Conservation (phyloP, 2,329 filamentous ascomycete species). For the Paracoccidioides brasiliensis region DNA sequence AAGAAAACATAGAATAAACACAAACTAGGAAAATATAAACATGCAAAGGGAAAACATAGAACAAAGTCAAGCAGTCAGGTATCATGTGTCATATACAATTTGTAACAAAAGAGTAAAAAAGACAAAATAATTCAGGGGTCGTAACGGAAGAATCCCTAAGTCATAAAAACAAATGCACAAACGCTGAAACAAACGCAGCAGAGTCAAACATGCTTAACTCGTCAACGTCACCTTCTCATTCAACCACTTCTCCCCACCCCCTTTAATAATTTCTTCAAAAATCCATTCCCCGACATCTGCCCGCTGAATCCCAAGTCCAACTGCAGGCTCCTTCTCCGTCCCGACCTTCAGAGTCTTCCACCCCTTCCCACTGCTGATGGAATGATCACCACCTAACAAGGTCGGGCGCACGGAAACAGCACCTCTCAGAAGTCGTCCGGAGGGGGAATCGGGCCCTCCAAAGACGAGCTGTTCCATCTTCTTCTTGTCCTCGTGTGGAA, state of each 20-base stretch:
- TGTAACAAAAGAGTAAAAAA: no score
- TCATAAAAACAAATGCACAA: background rate
- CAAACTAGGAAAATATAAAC: no score
- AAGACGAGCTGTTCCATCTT: conserved; percentile 14
- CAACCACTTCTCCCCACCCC: conserved; percentile 10
- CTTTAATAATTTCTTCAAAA: conserved; percentile 16
- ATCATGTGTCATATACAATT: no score
- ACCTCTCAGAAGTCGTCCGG: conserved; percentile 10
- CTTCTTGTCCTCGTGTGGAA: conserved; percentile 16
- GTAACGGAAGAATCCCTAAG: no score
- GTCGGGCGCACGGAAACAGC: conserved; percentile 17
- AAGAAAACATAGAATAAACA: no score
- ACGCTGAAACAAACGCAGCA: background rate
- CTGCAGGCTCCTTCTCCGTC: conserved; percentile 15
- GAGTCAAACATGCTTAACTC: conserved; percentile 1
- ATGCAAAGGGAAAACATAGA: no score
- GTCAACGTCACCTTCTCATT: conserved; percentile 16
- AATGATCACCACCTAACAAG: conserved; percentile 14
- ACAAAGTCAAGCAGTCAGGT: no score
- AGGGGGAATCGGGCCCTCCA: conserved; percentile 11
- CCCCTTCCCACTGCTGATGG: conserved; percentile 10
- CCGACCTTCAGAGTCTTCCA: conserved; percentile 15
- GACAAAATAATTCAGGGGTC: no score
- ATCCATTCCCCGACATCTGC: conserved; percentile 21
- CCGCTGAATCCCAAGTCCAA: conserved; percentile 18